These are phyloP conservation scores for Solanum bulbocastanum DNA, from an alignment of 257 asterid species.

Conservation along the genomic window DNA sequence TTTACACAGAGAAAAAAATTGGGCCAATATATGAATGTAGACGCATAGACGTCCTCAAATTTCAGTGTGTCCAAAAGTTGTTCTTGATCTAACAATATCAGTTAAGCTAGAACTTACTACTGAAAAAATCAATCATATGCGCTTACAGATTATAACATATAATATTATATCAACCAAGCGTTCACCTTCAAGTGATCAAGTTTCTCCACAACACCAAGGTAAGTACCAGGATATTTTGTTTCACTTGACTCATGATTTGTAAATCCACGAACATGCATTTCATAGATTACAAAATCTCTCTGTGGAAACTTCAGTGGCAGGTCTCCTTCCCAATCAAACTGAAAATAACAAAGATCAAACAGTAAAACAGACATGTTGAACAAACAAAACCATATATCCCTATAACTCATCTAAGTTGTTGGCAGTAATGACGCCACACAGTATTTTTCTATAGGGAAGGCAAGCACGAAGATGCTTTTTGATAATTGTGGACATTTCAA, in stretches of 20 bases:
- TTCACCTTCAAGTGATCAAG: constrained; percentile 88
- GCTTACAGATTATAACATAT: neutral
- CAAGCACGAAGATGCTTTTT: neutral
- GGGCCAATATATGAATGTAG: neutral
- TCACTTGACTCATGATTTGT: constrained; percentile 84
- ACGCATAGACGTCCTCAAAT: neutral
- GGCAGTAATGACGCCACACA: neutral
- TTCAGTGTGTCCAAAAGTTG: neutral
- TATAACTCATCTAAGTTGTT: neutral
- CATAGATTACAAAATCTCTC: constrained; percentile 65
- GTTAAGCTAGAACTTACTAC: neutral
- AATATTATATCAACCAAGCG: constrained; percentile 5
- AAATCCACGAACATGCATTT: constrained; percentile 97
- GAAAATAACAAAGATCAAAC: constrained; percentile 5
- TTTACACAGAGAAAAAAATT: neutral
- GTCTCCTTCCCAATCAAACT: constrained; percentile 99
- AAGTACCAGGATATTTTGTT: constrained; percentile 77
- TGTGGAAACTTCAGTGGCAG: constrained; percentile 70
- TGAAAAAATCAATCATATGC: neutral
- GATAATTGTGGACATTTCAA: neutral
- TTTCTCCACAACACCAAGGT: constrained; percentile 78
- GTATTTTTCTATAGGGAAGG: neutral
- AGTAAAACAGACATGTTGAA: constrained; percentile 3
- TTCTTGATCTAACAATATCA: neutral
- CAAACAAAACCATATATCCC: neutral